Evolutionary conservation across 2,329 filamentous ascomycete genomes (phyloP).

Genomic region (Colletotrichum sp.): DNA sequence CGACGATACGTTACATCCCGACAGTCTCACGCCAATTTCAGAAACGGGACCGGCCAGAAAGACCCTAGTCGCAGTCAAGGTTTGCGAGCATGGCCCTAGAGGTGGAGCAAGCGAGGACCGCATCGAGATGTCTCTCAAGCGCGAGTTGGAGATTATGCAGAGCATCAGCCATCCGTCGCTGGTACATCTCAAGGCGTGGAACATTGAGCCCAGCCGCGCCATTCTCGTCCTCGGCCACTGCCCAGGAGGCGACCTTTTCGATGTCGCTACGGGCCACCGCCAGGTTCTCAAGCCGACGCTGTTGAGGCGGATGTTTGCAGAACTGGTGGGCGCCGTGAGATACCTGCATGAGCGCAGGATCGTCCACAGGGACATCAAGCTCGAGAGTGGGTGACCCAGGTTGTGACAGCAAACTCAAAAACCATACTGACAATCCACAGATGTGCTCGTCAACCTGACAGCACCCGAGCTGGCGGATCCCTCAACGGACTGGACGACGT

Average conservation of each 20-base stretch:
- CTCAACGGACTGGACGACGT: constrained; percentile 71
- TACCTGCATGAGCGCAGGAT: constrained; percentile 88
- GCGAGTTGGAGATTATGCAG: constrained; percentile 94
- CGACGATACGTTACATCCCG: constrained; percentile 38
- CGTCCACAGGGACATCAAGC: constrained; percentile 96
- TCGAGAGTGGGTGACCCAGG: constrained; percentile 74
- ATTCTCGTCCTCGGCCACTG: constrained; percentile 91
- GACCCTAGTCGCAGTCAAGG: constrained; percentile 90
- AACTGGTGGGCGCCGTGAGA: constrained; percentile 82
- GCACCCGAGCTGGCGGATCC: constrained; percentile 67
- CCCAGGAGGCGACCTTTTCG: constrained; percentile 92
- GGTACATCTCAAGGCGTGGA: constrained; percentile 91
- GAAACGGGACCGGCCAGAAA: constrained; percentile 52
- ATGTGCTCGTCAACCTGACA: constrained; percentile 89
- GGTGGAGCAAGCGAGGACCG: constrained; percentile 93
- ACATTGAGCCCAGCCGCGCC: constrained; percentile 80
- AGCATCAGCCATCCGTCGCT: constrained; percentile 87
- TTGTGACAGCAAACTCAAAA: not conserved
- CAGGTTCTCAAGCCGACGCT: constrained; percentile 71
- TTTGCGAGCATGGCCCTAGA: constrained; percentile 92
- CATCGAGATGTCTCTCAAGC: constrained; percentile 90
- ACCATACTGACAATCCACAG: constrained; percentile 46
- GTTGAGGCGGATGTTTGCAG: constrained; percentile 85
- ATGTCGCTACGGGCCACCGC: constrained; percentile 78
- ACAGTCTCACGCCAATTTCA: constrained; percentile 44